phyloP scores from a whole-genome alignment of 257 asterid species.

The Linderniella brevidens region DNA sequence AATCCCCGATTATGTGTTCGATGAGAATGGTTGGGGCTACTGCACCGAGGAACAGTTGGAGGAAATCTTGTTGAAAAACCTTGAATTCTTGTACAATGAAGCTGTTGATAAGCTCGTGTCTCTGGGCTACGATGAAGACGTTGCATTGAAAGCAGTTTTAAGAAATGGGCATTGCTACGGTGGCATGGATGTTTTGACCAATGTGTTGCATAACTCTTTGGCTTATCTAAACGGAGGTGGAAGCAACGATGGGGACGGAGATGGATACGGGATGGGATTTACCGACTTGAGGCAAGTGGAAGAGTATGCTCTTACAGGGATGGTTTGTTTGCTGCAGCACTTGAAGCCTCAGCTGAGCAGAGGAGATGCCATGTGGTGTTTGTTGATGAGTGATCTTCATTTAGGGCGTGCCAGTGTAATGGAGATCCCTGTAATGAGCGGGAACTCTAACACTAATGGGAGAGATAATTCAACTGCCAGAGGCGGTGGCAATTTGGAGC shows the following conservation, averaged over 20 bases:
- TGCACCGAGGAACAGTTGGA: slow-evolving; percentile 61
- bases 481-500: slow-evolving; percentile 19
- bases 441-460: slow-evolving; percentile 16
- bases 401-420: slow-evolving; percentile 79
- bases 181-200: slow-evolving; percentile 79
- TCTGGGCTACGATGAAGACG: slow-evolving; percentile 61
- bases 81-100: slow-evolving; percentile 49
- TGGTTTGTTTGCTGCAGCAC: slow-evolving; percentile 82
- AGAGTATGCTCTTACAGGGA: slow-evolving; percentile 71
- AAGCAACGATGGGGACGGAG: slow-evolving; percentile 14
- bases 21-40: slow-evolving; percentile 50
- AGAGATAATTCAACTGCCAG: slow-evolving; percentile 12
- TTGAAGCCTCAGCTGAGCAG: slow-evolving; percentile 64
- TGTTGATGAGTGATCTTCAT: slow-evolving; percentile 78
- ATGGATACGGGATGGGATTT: slow-evolving; percentile 34
- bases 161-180: slow-evolving; percentile 72
- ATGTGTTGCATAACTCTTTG: slow-evolving; percentile 59
- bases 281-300: slow-evolving; percentile 61
- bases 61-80: slow-evolving; percentile 46
- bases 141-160: slow-evolving; percentile 54
- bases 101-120: slow-evolving; percentile 40
- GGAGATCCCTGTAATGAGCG: slow-evolving; percentile 46
- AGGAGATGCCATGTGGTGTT: slow-evolving; percentile 96
- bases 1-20: slow-evolving; percentile 17
- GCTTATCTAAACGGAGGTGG: slow-evolving; percentile 39